A percentile compares a stretch with the other conserved stretches of the same genome.
Evolutionary conservation across 2,329 filamentous ascomycete genomes (phyloP).

Genomic region (Pseudogymnoascus pannorum): DNA sequence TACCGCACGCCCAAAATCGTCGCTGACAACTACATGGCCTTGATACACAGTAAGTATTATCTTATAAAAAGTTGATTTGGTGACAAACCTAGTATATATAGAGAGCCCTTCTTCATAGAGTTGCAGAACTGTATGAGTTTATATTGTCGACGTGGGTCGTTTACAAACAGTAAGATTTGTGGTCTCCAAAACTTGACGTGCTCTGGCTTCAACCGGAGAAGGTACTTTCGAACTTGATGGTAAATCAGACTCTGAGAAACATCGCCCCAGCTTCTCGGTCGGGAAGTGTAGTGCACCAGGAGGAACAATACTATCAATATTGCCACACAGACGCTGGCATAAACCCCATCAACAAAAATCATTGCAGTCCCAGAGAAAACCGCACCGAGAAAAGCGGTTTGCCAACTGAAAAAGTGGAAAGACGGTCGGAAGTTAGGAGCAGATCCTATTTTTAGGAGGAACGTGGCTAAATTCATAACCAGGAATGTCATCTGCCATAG

Average conservation of each 20-base stretch:
- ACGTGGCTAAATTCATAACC: slow-evolving; percentile 81
- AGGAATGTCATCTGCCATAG: slow-evolving; percentile 69
- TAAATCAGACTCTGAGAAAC: slow-evolving; percentile 87
- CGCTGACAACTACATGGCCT: slow-evolving; percentile 79
- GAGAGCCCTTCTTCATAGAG: slow-evolving; percentile 76
- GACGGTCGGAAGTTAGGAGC: slow-evolving; percentile 84
- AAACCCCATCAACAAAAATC: slow-evolving; percentile 83
- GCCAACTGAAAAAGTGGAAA: slow-evolving; percentile 84
- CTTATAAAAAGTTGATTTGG: neutral
- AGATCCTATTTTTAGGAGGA: slow-evolving; percentile 77
- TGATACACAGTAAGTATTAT: slow-evolving; percentile 43
- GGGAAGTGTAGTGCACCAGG: slow-evolving; percentile 76
- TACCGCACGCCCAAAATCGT: slow-evolving; percentile 71
- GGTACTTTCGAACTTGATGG: slow-evolving; percentile 78
- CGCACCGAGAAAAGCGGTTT: slow-evolving; percentile 68
- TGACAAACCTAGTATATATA: slow-evolving; percentile 44
- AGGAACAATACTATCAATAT: slow-evolving; percentile 71
- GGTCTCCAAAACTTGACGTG: slow-evolving; percentile 93
- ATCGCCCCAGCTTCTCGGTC: slow-evolving; percentile 84
- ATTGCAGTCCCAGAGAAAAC: slow-evolving; percentile 72
- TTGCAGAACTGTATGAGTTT: slow-evolving; percentile 88
- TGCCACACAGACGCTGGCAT: slow-evolving; percentile 67
- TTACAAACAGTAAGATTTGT: slow-evolving; percentile 77
- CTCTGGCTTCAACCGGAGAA: slow-evolving; percentile 74
- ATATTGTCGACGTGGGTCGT: slow-evolving; percentile 73